These are phyloP conservation scores for Solanum chacoense DNA, from an alignment of 305 asterid genomes.

Conservation along the genomic window DNA sequence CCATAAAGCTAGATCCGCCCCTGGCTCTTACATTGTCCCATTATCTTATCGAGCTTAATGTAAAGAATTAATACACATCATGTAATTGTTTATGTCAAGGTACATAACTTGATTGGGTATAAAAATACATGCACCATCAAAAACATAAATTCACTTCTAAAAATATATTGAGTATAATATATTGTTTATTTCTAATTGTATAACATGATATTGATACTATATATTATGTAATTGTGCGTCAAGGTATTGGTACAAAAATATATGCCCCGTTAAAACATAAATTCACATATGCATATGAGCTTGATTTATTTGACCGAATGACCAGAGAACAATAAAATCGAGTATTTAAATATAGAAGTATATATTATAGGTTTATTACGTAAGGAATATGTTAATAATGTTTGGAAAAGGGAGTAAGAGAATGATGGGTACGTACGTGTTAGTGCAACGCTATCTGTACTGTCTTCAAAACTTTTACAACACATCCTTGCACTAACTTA, in stretches of 20 bases:
- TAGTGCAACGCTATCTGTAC: conserved; percentile 34
- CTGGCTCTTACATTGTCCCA: too few relatives aligned
- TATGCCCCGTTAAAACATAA: not conserved
- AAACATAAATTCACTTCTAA: not conserved
- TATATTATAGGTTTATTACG: not conserved
- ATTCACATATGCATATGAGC: not conserved
- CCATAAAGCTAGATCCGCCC: too few relatives aligned
- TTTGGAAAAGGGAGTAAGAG: too few relatives aligned
- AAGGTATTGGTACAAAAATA: not conserved
- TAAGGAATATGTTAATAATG: not conserved
- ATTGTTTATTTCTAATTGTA: not conserved
- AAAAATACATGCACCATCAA: not conserved
- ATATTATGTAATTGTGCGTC: not conserved
- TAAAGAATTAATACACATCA: not conserved
- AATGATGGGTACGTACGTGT: conserved; percentile 12
- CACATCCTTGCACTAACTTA: not conserved
- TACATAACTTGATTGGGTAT: not conserved
- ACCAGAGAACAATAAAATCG: not conserved
- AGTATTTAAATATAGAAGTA: not conserved
- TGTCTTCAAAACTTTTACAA: conserved; percentile 14
- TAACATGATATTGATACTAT: not conserved
- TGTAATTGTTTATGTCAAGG: not conserved
- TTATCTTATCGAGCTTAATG: not conserved
- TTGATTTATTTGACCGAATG: not conserved
- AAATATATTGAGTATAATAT: not conserved